phyloP scores from a whole-genome alignment of 305 asterid genomes.

The Fraxinus greggii region DNA sequence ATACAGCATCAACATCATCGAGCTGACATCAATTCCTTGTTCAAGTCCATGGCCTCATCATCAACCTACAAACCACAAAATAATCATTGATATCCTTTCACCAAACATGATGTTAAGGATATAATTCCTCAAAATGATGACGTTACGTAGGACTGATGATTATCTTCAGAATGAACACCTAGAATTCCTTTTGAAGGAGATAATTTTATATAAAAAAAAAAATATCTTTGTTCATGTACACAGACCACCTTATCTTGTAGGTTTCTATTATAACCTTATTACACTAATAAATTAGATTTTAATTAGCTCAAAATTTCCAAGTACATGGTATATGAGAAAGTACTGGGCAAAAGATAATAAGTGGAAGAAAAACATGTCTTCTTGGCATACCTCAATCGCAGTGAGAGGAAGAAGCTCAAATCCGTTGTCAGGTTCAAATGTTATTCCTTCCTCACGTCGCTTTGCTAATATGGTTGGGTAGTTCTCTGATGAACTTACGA shows the following conservation, averaged over 20 bases:
- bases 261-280: not conserved
- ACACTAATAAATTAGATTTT: not conserved
- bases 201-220: not conserved
- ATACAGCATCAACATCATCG: constrained; percentile 92
- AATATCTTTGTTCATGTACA: not conserved
- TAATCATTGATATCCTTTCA: not conserved
- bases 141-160: not conserved
- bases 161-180: constrained; percentile 11
- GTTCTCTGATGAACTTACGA: constrained; percentile 68
- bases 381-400: constrained; percentile 58
- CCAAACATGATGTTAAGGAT: not conserved
- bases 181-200: not conserved
- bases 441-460: constrained; percentile 67
- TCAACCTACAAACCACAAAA: constrained; percentile 57
- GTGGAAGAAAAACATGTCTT: not conserved
- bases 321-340: not conserved
- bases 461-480: constrained; percentile 57
- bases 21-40: constrained; percentile 77
- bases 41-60: constrained; percentile 93
- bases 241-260: not conserved
- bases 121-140: constrained; percentile 1
- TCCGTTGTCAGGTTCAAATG: constrained; percentile 76
- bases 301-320: not conserved
- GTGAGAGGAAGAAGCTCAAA: constrained; percentile 75
- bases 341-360: not conserved